phyloP scores from a whole-genome alignment of 1,284 basidiomycete species.

The Tremellales sp. region DNA sequence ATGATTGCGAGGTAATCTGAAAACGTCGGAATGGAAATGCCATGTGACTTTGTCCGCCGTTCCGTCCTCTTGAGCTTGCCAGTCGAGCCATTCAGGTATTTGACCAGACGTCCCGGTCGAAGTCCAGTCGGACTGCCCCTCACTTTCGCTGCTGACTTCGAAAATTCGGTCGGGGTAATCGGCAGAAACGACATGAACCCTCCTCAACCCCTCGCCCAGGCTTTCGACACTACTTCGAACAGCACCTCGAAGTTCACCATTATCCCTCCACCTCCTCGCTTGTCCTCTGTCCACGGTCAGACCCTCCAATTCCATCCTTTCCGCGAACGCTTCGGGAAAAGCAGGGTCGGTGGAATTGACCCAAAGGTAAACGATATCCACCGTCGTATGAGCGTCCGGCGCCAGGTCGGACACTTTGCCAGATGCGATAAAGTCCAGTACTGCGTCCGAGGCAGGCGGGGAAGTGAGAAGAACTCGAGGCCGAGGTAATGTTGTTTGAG shows the following conservation, averaged over 20 bases:
- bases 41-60: slow-evolving; percentile 22
- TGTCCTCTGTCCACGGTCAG: slow-evolving; percentile 12
- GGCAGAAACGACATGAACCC: slow-evolving; percentile 36
- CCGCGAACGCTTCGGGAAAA: slow-evolving; percentile 20
- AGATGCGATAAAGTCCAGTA: too few species aligned
- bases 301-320: slow-evolving; percentile 20
- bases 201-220: slow-evolving; percentile 17
- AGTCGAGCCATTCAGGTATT: slow-evolving; percentile 40
- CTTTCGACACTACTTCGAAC: slow-evolving; percentile 27
- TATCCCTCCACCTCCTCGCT: slow-evolving; percentile 36
- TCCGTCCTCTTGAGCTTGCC: slow-evolving; percentile 11
- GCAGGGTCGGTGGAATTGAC: slow-evolving; percentile 35
- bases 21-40: slow-evolving; percentile 41
- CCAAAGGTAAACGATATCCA: slow-evolving; percentile 40
- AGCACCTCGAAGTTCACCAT: slow-evolving; percentile 40
- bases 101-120: slow-evolving; percentile 17
- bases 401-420: too few species aligned
- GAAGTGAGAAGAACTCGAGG: neutral
- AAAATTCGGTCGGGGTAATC: slow-evolving; percentile 13
- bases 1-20: slow-evolving; percentile 30
- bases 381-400: too few species aligned
- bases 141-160: slow-evolving; percentile 9
- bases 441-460: too few species aligned
- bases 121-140: too few species aligned
- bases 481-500: neutral